Evolutionary conservation across 371 early-diverging fungal genomes (phyloP), one percentile per base, ranked within the genome.

Genomic region (Rhizopus microsporus): DNA sequence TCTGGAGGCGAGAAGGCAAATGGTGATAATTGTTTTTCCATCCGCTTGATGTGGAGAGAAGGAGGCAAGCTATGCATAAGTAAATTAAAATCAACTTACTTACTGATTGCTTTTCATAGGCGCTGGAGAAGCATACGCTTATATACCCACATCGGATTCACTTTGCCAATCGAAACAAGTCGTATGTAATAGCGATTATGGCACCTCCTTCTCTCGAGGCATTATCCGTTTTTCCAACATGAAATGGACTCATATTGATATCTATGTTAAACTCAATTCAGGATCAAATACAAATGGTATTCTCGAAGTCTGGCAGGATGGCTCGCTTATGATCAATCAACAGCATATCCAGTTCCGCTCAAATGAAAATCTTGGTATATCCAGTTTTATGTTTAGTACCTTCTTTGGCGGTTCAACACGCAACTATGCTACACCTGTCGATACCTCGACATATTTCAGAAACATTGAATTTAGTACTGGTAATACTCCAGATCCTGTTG

Each of bases 361-460:
- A 42, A 69, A 44, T 17, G 53, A 63, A 33, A 13, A 43, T 7
- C 40, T 78, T 16, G 78, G 69, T 9, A 62, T 78, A 2, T 65
- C 68, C 51, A 74, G 62, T 54, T 51, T 69, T 13, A 72, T 71
- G 67, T 75, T 74, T 42, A 72, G 64, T 32, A 71, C 78, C 4
- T 83, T 83, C 67, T 83, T 85, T 68, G 82, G 82, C 32, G 83
- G 83, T 4, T 53, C 55, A 2, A 63, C 73, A 16, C 7, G 31
- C 3, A 57, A 56, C 37, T 85, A 74, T 55, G 76, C 74, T 16
- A 75, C 82, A 7, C 63, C 69, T 5, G 61, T 70, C 1, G 71
- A 75, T 46, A 72, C 72, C 0, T 37, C 56, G 7, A 65, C 70
- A 2, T 76, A 70, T 39, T 79, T 68, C 44, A 72, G 58, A 56